These are phyloP conservation scores for Ophiostoma sp. DNA, from an alignment of 2,329 filamentous ascomycete species.

Conservation along the genomic window DNA sequence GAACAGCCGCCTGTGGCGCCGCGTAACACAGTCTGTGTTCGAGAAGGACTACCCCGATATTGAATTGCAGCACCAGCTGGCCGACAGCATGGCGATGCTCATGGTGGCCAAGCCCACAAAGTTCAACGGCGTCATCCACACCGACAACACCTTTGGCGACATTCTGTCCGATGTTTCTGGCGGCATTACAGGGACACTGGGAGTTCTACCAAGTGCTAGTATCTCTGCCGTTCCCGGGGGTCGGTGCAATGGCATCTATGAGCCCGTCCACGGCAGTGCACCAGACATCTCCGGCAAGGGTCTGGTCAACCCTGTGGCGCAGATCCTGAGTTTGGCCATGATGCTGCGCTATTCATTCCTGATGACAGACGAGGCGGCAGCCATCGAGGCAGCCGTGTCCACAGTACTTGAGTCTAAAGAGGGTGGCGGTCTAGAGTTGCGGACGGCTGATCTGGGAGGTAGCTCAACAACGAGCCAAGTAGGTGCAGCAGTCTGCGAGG, in stretches of 20 bases:
- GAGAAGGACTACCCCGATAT: conserved; percentile 41
- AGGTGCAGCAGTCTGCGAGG: conserved; percentile 26
- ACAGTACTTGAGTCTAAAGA: conserved; percentile 54
- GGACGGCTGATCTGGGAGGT: conserved; percentile 32
- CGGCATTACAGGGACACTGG: conserved; percentile 44
- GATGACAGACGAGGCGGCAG: conserved; percentile 54
- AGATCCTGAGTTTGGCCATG: conserved; percentile 67
- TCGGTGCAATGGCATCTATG: conserved; percentile 65
- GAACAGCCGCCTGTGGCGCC: conserved; percentile 45
- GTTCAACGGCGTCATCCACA: conserved; percentile 46
- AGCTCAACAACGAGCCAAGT: conserved; percentile 26
- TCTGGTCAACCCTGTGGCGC: conserved; percentile 67
- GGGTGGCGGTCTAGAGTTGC: conserved; percentile 43
- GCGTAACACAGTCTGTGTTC: conserved; percentile 40
- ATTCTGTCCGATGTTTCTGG: conserved; percentile 44
- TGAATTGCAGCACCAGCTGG: conserved; percentile 42
- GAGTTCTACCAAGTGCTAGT: conserved; percentile 43
- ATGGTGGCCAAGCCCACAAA: conserved; percentile 44
- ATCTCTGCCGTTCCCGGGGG: conserved; percentile 39
- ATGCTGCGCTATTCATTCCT: conserved; percentile 68
- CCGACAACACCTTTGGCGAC: conserved; percentile 47
- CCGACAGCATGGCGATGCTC: conserved; percentile 45
- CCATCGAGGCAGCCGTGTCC: conserved; percentile 60
- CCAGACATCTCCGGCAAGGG: conserved; percentile 70
- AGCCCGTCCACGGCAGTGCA: conserved; percentile 69